Base-by-base conservation (phyloP, 106 monocot species). In the Triglochin maritima region DNA sequence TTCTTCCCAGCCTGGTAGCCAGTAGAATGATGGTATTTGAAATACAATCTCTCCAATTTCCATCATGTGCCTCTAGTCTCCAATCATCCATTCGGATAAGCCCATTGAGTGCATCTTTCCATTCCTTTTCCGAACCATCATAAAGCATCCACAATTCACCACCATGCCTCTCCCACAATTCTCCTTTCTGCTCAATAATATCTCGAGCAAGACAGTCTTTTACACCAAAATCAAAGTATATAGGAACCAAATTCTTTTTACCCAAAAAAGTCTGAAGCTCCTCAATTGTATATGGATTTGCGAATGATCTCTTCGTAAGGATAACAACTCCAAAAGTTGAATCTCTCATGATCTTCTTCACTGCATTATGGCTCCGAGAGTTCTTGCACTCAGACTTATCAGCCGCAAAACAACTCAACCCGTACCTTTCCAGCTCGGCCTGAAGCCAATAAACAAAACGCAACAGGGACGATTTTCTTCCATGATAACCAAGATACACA, bases 371-470 rank as follows among this genome's bases (percentile, higher is more conserved):
- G 69, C 79, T 85, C 29, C 77, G 80, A 17, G 84, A 74, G 69
- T 69, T 86, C 69, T 81, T 80, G 66, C 87, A 89, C 17, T 72
- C 85, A 53, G 90, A 81, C 68, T 81, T 50, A 49, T 95, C 95
- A 65, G 85, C 81, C 45, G 83, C 76, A 78, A 90, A 90, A 72
- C 87, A 90, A 50, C 90, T 90, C 7, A 95, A 85, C 17, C 95
- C 95, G 7, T 95, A 85, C 50, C 82, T 73, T 71, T 95, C 95
- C 62, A 95, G 64, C 71, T 95, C 95, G 1, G 90, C 95, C 41
- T 87, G 90, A 76, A 95, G 82, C 95, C 95, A 95, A 55, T 81
- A 90, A 46, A 75, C 81, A 56, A 95, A 95, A 70, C 95, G 83
- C 49, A 90, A 57, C 58, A 95, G 74, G 5, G 87, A 80, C 49